phyloP scores from a whole-genome alignment of 768 basidiomycete species.

The Boletus tylopilopsis region DNA sequence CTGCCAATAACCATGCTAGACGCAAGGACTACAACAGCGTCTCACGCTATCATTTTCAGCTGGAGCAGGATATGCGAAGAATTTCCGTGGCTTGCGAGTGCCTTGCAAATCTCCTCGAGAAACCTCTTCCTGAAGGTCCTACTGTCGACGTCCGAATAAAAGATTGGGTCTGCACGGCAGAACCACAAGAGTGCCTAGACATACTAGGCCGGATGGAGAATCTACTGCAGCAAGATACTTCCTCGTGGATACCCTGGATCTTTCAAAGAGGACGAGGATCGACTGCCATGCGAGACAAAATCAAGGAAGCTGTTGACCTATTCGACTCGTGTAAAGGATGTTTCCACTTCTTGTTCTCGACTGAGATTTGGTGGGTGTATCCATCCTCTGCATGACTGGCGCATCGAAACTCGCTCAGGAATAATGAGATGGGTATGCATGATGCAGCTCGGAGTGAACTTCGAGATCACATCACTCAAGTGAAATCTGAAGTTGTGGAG shows the following conservation, averaged over 20 bases:
- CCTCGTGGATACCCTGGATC: background rate
- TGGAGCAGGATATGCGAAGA: constrained; percentile 5
- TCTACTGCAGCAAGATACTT: background rate
- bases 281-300: background rate
- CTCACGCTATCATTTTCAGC: background rate
- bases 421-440: background rate
- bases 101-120: background rate
- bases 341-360: constrained; percentile 1
- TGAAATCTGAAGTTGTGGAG: too few species aligned
- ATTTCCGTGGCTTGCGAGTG: constrained; percentile 4
- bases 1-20: background rate
- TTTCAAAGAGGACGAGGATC: background rate
- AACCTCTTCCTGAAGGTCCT: background rate
- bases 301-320: background rate
- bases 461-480: background rate
- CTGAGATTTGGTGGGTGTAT: background rate
- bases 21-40: background rate
- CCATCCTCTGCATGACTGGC: background rate
- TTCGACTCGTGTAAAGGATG: background rate
- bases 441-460: background rate
- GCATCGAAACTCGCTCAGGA: background rate
- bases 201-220: background rate
- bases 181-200: background rate
- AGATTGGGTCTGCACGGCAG: constrained; percentile 1
- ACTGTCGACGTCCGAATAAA: background rate